Evolutionary conservation across 768 basidiomycete species (phyloP).

Genomic region (Dendrothele bispora): DNA sequence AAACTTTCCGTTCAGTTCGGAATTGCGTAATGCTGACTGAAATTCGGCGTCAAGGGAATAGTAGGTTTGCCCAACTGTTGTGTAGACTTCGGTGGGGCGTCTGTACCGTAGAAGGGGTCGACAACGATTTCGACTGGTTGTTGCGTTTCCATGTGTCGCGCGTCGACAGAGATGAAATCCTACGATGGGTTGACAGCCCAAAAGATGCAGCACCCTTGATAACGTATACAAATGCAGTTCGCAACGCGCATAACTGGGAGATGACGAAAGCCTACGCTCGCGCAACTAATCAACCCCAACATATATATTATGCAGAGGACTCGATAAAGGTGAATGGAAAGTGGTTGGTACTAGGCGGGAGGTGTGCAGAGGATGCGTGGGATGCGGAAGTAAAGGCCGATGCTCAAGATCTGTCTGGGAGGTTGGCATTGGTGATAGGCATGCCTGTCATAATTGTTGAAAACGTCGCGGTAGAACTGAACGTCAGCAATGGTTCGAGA

Average conservation of each 20-base stretch:
- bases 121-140: constrained; percentile 8
- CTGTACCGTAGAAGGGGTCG: constrained; percentile 13
- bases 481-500: too few species aligned
- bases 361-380: constrained; percentile 4
- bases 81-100: constrained; percentile 6
- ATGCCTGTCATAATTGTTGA: constrained; percentile 6
- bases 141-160: constrained; percentile 5
- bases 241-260: background rate
- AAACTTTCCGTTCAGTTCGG: constrained; percentile 5
- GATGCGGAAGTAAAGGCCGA: too few species aligned
- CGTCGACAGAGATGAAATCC: background rate
- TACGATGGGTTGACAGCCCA: constrained; percentile 3
- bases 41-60: constrained; percentile 17
- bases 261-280: constrained; percentile 7
- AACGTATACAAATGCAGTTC: constrained; percentile 2
- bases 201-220: constrained; percentile 3
- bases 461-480: too few species aligned
- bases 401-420: constrained; percentile 7
- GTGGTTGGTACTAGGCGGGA: background rate
- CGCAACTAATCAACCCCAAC: constrained; percentile 3
- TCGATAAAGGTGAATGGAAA: background rate
- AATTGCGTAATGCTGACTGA: constrained; percentile 10
- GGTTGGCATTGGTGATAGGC: constrained; percentile 2
- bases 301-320: constrained; percentile 2
- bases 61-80: constrained; percentile 1